phyloP scores from a whole-genome alignment of 2,329 filamentous ascomycete genomes.

The Elsinoe fawcettii region DNA sequence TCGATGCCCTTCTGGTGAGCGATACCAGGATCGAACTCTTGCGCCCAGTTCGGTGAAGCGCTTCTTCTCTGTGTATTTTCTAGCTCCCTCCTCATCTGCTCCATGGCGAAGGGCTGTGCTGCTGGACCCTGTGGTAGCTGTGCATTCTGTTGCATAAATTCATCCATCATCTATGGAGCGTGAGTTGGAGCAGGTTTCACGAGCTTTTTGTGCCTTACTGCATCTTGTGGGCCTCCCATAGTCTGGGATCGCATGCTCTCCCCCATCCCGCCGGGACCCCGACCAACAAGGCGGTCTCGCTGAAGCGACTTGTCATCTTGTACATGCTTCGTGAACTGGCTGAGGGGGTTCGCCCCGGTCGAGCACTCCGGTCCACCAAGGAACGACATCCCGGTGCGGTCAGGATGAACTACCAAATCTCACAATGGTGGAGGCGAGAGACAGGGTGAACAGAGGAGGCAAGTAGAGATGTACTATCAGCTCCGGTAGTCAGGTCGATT shows the following conservation, averaged over 20 bases:
- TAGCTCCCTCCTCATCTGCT: slow-evolving; percentile 57
- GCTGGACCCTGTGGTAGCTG: slow-evolving; percentile 49
- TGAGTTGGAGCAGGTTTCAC: neutral
- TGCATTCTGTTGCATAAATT: slow-evolving; percentile 75
- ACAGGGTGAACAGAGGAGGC: no score
- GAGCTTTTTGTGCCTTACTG: slow-evolving; percentile 39
- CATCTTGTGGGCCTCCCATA: slow-evolving; percentile 64
- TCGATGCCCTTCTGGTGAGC: slow-evolving; percentile 58
- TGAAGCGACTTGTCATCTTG: slow-evolving; percentile 94
- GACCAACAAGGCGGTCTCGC: slow-evolving; percentile 75
- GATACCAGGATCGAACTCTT: slow-evolving; percentile 54
- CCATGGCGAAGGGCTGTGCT: slow-evolving; percentile 56
- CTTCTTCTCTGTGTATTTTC: slow-evolving; percentile 48
- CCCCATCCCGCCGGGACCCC: slow-evolving; percentile 61
- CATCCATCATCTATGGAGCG: slow-evolving; percentile 70
- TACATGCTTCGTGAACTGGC: slow-evolving; percentile 95
- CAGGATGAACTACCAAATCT: no score
- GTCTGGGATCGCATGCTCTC: slow-evolving; percentile 70
- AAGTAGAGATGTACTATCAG: no score
- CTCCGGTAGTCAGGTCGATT: no score
- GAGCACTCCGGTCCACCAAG: slow-evolving; percentile 94
- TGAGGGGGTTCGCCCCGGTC: slow-evolving; percentile 88
- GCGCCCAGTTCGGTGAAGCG: slow-evolving; percentile 52
- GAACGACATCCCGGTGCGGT: slow-evolving; percentile 66
- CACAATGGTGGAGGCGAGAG: no score